Base-by-base conservation (phyloP, 768 basidiomycete genomes). In the Psilocybe sp. region DNA sequence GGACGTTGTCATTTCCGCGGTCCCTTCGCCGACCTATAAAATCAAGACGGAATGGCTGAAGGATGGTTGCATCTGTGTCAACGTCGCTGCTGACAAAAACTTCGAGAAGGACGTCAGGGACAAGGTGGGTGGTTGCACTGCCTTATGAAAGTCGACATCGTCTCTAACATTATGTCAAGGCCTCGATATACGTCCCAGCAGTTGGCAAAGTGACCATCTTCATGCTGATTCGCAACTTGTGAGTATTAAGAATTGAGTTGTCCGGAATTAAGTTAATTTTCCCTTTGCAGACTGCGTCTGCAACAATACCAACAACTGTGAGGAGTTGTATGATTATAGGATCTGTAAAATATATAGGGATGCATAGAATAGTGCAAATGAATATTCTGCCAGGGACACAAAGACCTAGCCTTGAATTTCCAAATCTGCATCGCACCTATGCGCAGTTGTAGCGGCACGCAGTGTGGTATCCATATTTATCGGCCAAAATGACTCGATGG, bases 141-240 rank as follows among this genome's bases (percentile, higher is more conserved):
- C 23, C 23, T 28, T 28, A 28, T 4, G 7, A 28, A 28, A 28
- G 23, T 28, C 23, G 23, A 4, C 23, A 28, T 28, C 23, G 23
- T 7, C 4, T 28, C 15, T 40, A 19, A 41, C 43, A 19, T 20
- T 11, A 11, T 31, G 32, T 44, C 0, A 50, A 93, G 94, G 95
- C 94, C 10, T 92, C 93, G 12, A 75, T 99, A 51, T 98, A 98
- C 67, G 78, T 98, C 55, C 94, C 96, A 8, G 87, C 92, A 5
- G 92, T 99, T n/a, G 97, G 97, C 15, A 97, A 96, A 71, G 89
- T 97, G 50, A 99, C 97, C 1, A 97, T 98, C 57, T 73, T 95
- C 63, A 96, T 99, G 92, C 78, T 99, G n/a, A 79, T 97, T 61
- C 82, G 96, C 41, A 99, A 99, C 65, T 63, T 99, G 89, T 94